These are phyloP conservation scores for Boletus rex-veris DNA, from an alignment of 768 basidiomycete genomes.

Conservation along the genomic window DNA sequence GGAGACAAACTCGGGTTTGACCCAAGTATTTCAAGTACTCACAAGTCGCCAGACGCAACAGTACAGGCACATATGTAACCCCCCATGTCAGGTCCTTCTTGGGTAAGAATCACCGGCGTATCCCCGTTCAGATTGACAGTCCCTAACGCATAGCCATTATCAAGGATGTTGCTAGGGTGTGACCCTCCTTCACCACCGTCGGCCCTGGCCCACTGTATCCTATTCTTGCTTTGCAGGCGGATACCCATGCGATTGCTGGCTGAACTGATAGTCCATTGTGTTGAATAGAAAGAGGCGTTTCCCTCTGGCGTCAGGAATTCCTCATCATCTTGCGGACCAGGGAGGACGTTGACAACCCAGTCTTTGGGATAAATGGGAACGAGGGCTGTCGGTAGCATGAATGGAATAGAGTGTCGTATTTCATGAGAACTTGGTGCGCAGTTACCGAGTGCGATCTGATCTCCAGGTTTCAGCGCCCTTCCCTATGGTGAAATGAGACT, in stretches of 20 bases:
- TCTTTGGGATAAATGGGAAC: conserved; percentile 45
- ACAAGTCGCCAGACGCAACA: conserved; percentile 50
- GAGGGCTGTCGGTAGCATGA: conserved; percentile 27
- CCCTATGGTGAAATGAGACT: conserved; percentile 36
- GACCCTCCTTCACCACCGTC: conserved; percentile 66
- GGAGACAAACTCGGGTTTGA: not conserved
- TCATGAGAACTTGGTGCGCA: conserved; percentile 26
- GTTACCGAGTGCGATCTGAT: conserved; percentile 43
- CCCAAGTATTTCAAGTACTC: conserved; percentile 11
- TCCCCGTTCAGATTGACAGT: conserved; percentile 65
- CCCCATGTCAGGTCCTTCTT: conserved; percentile 63
- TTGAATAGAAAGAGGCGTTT: conserved; percentile 47
- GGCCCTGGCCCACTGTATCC: conserved; percentile 50
- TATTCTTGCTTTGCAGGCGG: conserved; percentile 44
- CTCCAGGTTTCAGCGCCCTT: conserved; percentile 47
- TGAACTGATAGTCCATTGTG: conserved; percentile 50
- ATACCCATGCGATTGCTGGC: conserved; percentile 65
- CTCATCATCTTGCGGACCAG: conserved; percentile 61
- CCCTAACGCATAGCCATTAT: conserved; percentile 55
- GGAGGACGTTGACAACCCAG: conserved; percentile 52
- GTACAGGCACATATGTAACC: conserved; percentile 59
- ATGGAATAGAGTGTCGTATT: not conserved
- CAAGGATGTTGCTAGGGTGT: conserved; percentile 65
- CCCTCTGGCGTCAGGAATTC: conserved; percentile 52
- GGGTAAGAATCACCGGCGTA: conserved; percentile 61